These are phyloP conservation scores for Suhomyces ambrosiae DNA, from an alignment of 1,139 yeast species.

Conservation along the genomic window DNA sequence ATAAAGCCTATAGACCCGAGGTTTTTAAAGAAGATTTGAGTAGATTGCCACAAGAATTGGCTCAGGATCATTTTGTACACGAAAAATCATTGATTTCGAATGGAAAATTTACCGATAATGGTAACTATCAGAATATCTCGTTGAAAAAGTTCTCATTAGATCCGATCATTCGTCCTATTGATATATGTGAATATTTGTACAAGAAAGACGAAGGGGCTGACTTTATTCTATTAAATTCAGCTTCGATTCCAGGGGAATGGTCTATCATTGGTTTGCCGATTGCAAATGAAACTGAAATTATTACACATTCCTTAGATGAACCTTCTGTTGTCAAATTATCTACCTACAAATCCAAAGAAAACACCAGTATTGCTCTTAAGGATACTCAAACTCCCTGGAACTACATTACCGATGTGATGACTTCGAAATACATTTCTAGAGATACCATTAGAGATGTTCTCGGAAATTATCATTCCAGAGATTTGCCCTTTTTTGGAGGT, in stretches of 20 bases:
- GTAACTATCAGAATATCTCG: slow-evolving; percentile 11
- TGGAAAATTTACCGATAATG: slow-evolving; percentile 11
- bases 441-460: slow-evolving; percentile 12
- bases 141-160: slow-evolving; percentile 22
- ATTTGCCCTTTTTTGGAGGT: slow-evolving; percentile 86
- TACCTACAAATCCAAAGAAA: slow-evolving; percentile 16
- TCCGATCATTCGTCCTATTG: slow-evolving; percentile 31
- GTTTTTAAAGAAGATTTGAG: slow-evolving; percentile 2
- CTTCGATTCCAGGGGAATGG: slow-evolving; percentile 83
- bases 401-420: slow-evolving; percentile 54
- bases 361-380: slow-evolving; percentile 13
- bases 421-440: slow-evolving; percentile 20
- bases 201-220: slow-evolving; percentile 28
- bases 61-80: slow-evolving; percentile 20
- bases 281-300: slow-evolving; percentile 50
- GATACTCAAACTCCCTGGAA: slow-evolving; percentile 44
- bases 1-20: slow-evolving; percentile 21
- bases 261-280: slow-evolving; percentile 79
- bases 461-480: slow-evolving; percentile 15
- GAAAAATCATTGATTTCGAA: slow-evolving; percentile 19
- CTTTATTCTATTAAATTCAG: slow-evolving; percentile 69
- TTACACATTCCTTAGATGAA: slow-evolving; percentile 64
- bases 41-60: slow-evolving; percentile 14
- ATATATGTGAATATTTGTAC: slow-evolving; percentile 51
- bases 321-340: slow-evolving; percentile 24